Evolutionary conservation across 2,329 filamentous ascomycete genomes (phyloP).

Genomic region (Coniochaeta prunicola): DNA sequence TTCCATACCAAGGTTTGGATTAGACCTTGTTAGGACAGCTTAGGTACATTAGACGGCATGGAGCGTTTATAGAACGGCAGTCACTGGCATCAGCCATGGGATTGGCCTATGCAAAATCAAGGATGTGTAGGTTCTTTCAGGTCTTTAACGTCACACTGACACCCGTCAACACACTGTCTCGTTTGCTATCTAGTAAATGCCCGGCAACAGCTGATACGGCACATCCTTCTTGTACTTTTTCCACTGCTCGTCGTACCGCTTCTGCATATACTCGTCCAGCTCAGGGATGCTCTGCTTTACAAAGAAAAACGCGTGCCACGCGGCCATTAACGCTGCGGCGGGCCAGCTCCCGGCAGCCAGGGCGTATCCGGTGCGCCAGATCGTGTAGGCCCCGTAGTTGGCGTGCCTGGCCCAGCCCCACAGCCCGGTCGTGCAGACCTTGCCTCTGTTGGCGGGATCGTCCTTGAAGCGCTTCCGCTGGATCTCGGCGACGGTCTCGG

Average conservation of each 20-base stretch:
- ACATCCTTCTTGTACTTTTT: conserved; percentile 27
- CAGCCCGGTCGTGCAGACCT: conserved; percentile 27
- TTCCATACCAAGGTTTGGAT: neutral
- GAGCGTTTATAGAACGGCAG: neutral
- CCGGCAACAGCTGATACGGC: conserved; percentile 26
- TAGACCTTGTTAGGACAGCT: neutral
- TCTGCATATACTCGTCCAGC: conserved; percentile 29
- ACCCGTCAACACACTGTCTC: neutral
- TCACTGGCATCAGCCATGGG: too few relatives aligned
- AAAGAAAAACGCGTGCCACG: conserved; percentile 23
- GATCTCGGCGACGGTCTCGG: conserved; percentile 48
- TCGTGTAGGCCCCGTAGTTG: conserved; percentile 31
- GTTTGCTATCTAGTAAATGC: conserved; percentile 21
- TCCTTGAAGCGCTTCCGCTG: conserved; percentile 41
- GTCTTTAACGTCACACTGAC: too few relatives aligned
- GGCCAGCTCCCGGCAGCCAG: conserved; percentile 28
- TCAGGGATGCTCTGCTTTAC: conserved; percentile 19
- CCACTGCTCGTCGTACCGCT: conserved; percentile 31
- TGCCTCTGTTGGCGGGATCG: conserved; percentile 26
- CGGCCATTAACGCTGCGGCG: conserved; percentile 20
- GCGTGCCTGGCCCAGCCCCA: conserved; percentile 31
- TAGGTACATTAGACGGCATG: neutral
- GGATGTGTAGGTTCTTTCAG: too few relatives aligned
- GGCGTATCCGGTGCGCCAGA: conserved; percentile 25
- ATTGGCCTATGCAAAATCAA: too few relatives aligned